Percentiles rank a stretch among this genome's conserved stretches.
phyloP scores from a whole-genome alignment of 805 yeast genomes.

The Wickerhamomyces chambardii region DNA sequence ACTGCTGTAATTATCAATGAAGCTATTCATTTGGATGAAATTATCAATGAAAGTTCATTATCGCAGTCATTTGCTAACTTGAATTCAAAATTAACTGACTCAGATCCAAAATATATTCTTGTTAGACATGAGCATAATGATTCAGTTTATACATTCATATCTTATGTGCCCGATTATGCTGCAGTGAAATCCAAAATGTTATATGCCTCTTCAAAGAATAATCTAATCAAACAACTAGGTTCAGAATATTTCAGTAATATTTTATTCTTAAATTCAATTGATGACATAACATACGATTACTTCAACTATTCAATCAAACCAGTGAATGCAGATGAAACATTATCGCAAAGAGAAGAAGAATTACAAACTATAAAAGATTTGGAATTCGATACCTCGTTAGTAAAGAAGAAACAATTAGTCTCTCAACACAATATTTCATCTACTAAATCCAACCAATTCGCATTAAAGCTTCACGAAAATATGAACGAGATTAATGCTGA shows the following conservation, averaged over 20 bases:
- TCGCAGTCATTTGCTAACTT: constrained; percentile 27
- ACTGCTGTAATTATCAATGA: constrained; percentile 27
- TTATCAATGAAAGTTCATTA: constrained; percentile 21
- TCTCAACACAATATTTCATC: constrained; percentile 4
- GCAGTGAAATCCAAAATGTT: constrained; percentile 83
- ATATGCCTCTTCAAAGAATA: constrained; percentile 83
- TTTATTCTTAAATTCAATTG: constrained; percentile 21
- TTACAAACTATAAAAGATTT: constrained; percentile 34
- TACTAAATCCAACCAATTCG: constrained; percentile 12
- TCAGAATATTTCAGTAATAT: constrained; percentile 27
- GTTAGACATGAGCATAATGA: constrained; percentile 24
- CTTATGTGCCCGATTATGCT: constrained; percentile 83
- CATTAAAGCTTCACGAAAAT: constrained; percentile 17
- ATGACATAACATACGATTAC: constrained; percentile 32
- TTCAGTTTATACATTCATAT: constrained; percentile 46
- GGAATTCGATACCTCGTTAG: constrained; percentile 27
- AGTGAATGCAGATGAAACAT: constrained; percentile 25
- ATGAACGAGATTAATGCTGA: constrained; percentile 18
- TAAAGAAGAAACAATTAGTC: constrained; percentile 15
- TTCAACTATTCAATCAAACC: constrained; percentile 27
- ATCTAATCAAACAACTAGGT: constrained; percentile 70
- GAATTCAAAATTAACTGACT: constrained; percentile 20
- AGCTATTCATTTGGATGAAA: constrained; percentile 23
- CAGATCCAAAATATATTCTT: constrained; percentile 42
- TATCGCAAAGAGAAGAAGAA: constrained; percentile 51